These are phyloP conservation scores for Priceomyces carsonii DNA, from an alignment of 805 yeast genomes.

Conservation along the genomic window DNA sequence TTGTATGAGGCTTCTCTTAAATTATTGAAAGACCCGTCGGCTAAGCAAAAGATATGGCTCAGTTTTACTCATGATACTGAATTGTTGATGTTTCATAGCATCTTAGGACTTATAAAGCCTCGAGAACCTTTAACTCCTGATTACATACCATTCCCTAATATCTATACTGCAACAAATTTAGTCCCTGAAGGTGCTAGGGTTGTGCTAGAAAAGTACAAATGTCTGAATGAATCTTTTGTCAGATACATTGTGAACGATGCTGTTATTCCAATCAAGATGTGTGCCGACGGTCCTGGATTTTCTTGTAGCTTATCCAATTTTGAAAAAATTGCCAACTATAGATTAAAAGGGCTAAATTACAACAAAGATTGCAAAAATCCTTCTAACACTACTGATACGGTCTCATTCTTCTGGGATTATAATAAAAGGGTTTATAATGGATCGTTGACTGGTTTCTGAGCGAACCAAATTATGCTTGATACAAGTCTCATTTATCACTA, in stretches of 20 bases:
- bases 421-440: constrained; percentile 16
- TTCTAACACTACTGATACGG: constrained; percentile 11
- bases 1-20: constrained; percentile 45
- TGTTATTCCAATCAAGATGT: constrained; percentile 49
- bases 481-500: not conserved
- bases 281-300: constrained; percentile 57
- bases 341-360: constrained; percentile 12
- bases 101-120: constrained; percentile 55
- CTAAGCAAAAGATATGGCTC: constrained; percentile 53
- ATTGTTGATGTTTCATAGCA: constrained; percentile 55
- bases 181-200: constrained; percentile 61
- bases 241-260: constrained; percentile 55
- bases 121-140: constrained; percentile 41
- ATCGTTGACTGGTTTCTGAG: constrained; percentile 2
- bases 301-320: constrained; percentile 31
- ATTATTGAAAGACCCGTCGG: constrained; percentile 39
- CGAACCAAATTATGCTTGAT: not conserved
- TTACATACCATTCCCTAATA: constrained; percentile 21
- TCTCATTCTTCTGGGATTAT: constrained; percentile 28
- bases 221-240: constrained; percentile 44
- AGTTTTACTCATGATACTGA: constrained; percentile 74
- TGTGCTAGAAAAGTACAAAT: constrained; percentile 49
- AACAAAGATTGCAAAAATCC: constrained; percentile 15
- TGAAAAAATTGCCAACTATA: constrained; percentile 8
- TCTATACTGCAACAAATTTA: constrained; percentile 37